A percentile compares a stretch with the other conserved stretches of the same genome.
phyloP scores from a whole-genome alignment of 75 land plant species.

The Azolla pinnata region DNA sequence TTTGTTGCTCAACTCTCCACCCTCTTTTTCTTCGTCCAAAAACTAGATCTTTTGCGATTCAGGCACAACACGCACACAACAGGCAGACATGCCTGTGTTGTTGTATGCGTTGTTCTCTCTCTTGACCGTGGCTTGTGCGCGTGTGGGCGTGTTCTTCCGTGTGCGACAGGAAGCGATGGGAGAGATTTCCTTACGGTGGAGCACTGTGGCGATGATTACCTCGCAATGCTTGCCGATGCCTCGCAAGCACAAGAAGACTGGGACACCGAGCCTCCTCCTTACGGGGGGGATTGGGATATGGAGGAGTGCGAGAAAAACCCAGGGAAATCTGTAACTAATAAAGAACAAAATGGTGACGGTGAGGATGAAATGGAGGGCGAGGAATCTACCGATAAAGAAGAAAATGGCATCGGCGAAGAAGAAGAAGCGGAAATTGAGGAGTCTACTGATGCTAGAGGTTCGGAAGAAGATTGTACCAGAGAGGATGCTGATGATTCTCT shows the following conservation, averaged over 20 bases:
- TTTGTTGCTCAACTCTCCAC: background rate
- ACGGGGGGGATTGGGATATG: slow-evolving; percentile 15
- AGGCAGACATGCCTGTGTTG: too few relatives aligned
- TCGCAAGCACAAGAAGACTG: slow-evolving; percentile 54
- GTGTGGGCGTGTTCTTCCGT: too few relatives aligned
- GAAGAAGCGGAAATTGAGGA: slow-evolving; percentile 19
- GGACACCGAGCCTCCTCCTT: slow-evolving; percentile 55
- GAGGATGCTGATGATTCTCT: background rate
- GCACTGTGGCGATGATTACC: slow-evolving; percentile 72
- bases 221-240: slow-evolving; percentile 51
- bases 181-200: slow-evolving; percentile 68
- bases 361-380: background rate
- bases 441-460: background rate
- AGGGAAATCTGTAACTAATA: slow-evolving; percentile 1
- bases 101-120: too few relatives aligned
- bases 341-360: too few relatives aligned
- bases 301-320: slow-evolving; percentile 4
- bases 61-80: too few relatives aligned
- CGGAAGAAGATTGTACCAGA: slow-evolving; percentile 2
- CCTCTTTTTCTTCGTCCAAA: background rate
- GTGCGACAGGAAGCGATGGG: slow-evolving; percentile 62
- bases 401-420: background rate
- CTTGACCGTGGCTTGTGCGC: too few relatives aligned
- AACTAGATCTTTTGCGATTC: background rate
- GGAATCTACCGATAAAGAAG: background rate